These are phyloP conservation scores for Lasiodiplodia citricola DNA, from an alignment of 2,329 filamentous ascomycete species.

Conservation along the genomic window DNA sequence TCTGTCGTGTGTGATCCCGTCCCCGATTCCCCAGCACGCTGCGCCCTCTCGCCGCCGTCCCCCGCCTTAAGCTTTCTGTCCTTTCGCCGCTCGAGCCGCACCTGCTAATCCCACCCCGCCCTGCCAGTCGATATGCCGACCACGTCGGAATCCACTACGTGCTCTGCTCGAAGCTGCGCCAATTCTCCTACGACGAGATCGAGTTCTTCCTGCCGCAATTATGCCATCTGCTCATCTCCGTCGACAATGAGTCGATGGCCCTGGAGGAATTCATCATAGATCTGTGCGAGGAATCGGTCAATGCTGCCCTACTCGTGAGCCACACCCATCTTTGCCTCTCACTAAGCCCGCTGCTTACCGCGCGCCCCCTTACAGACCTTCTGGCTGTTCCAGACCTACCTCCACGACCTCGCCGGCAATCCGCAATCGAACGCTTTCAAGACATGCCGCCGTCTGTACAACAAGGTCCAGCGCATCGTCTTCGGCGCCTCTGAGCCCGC, in stretches of 20 bases:
- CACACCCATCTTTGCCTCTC: not conserved
- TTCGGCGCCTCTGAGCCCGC: conserved; percentile 75
- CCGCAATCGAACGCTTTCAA: conserved; percentile 79
- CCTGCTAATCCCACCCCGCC: conserved; percentile 27
- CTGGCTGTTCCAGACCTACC: conserved; percentile 88
- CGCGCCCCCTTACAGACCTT: conserved; percentile 67
- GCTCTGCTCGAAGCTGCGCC: conserved; percentile 84
- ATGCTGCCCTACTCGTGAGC: conserved; percentile 76
- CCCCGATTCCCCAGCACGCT: conserved; percentile 23
- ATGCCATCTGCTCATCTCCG: conserved; percentile 85
- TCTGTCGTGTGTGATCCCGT: conserved; percentile 70
- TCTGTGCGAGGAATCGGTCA: conserved; percentile 85
- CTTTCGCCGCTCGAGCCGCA: not conserved
- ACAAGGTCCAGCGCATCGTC: conserved; percentile 86
- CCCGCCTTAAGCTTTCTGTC: conserved; percentile 28
- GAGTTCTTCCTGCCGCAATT: conserved; percentile 87
- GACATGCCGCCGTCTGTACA: conserved; percentile 83
- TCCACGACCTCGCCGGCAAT: conserved; percentile 77
- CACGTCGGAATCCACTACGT: conserved; percentile 91
- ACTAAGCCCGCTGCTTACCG: not conserved
- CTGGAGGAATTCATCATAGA: conserved; percentile 87
- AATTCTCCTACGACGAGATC: conserved; percentile 89
- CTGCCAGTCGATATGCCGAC: conserved; percentile 77
- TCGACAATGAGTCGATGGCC: conserved; percentile 91
- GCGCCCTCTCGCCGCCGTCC: conserved; percentile 26